These are phyloP conservation scores for Hericium erinaceus DNA, from an alignment of 768 basidiomycete genomes.

Conservation along the genomic window DNA sequence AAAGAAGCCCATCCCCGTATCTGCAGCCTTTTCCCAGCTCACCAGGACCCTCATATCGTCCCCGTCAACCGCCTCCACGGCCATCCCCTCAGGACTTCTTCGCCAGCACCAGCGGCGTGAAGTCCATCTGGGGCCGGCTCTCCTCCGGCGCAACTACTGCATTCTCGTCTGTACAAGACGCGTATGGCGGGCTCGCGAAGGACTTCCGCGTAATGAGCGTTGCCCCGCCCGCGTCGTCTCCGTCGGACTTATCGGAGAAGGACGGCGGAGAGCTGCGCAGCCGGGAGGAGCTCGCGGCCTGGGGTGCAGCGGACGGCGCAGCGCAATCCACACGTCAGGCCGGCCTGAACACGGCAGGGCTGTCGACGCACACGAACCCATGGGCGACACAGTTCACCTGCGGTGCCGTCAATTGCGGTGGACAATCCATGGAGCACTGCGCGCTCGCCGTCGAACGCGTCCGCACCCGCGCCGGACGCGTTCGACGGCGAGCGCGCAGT, in stretches of 20 bases:
- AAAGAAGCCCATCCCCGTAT: not conserved
- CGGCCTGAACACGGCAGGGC: conserved; percentile 4
- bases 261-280: conserved; percentile 39
- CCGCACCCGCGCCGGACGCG: not conserved
- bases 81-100: conserved; percentile 12
- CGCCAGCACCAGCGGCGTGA: conserved; percentile 36
- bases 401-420: conserved; percentile 24
- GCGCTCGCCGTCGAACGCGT: conserved; percentile 5
- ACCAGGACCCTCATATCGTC: not conserved
- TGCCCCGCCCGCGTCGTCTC: conserved; percentile 26
- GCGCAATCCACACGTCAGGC: conserved; percentile 3
- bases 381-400: conserved; percentile 37
- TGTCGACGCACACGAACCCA: conserved; percentile 34
- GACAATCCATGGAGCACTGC: conserved; percentile 61
- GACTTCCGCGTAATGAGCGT: conserved; percentile 39
- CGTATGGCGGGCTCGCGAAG: conserved; percentile 64
- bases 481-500: conserved; percentile 16
- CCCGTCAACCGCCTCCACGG: conserved; percentile 7
- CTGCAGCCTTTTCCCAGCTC: not conserved
- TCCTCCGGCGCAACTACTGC: conserved; percentile 80
- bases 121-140: conserved; percentile 78
- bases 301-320: conserved; percentile 1
- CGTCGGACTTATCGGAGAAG: conserved; percentile 21
- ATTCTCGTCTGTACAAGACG: conserved; percentile 77
- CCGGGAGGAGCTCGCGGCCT: conserved; percentile 34